phyloP scores from a whole-genome alignment of 345 rosid genomes.

The Boechera retrofracta region DNA sequence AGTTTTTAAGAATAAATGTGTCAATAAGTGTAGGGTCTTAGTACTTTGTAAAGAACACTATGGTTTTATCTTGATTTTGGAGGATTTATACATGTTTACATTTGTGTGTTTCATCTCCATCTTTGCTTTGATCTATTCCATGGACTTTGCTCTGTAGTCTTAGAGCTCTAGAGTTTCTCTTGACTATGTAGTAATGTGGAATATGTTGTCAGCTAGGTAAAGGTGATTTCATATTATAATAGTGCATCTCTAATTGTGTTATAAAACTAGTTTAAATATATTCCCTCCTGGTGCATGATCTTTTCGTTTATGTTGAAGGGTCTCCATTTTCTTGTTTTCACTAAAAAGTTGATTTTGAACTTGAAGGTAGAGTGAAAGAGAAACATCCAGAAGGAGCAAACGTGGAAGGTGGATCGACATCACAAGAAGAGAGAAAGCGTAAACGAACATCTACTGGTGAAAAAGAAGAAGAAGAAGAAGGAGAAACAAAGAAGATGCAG shows the following conservation, averaged over 20 bases:
- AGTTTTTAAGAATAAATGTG: neutral
- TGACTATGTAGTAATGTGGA: neutral
- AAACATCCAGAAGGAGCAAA: slow-evolving; percentile 48
- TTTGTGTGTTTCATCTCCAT: neutral
- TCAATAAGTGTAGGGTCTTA: neutral
- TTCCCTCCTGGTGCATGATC: neutral
- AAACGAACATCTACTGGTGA: slow-evolving; percentile 50
- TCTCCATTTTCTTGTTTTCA: neutral
- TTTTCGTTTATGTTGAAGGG: neutral
- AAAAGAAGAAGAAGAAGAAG: slow-evolving; percentile 36
- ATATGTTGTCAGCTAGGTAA: neutral
- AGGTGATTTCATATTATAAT: neutral
- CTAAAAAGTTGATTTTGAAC: slow-evolving; percentile 23
- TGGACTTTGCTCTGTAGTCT: neutral
- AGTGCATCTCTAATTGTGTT: slow-evolving; percentile 3
- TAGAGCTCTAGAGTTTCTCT: neutral
- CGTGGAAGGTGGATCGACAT: slow-evolving; percentile 63
- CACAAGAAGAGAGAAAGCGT: slow-evolving; percentile 73
- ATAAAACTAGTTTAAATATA: neutral
- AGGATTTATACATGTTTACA: no score
- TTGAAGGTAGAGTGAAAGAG: slow-evolving; percentile 61
- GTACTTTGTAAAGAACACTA: neutral
- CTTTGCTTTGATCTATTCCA: slow-evolving; percentile 21
- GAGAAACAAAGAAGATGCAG: slow-evolving; percentile 52
- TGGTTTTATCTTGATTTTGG: no score